These are phyloP conservation scores for Mycena pura DNA, from an alignment of 768 basidiomycete species.

Conservation along the genomic window DNA sequence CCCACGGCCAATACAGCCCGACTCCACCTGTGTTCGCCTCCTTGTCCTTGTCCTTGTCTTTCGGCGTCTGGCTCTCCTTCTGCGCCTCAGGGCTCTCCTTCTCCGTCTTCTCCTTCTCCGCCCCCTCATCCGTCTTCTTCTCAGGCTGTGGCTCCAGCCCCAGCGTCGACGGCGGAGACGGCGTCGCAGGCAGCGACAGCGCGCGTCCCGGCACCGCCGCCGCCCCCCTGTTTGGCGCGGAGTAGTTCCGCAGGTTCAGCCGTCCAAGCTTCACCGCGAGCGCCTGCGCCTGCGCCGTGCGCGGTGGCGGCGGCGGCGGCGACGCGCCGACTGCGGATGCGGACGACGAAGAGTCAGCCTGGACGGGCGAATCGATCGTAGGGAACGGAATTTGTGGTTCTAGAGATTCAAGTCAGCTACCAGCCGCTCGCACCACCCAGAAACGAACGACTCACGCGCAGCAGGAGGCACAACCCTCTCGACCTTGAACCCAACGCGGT, in stretches of 20 bases:
- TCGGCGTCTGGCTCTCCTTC: background rate
- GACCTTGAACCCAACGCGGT: conserved; percentile 69
- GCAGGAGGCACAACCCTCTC: too few relatives aligned
- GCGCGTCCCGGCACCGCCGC: conserved; percentile 36
- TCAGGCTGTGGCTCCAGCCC: background rate
- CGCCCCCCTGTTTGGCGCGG: conserved; percentile 31
- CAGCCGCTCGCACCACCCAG: background rate
- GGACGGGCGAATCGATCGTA: too few relatives aligned
- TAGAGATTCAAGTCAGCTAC: too few relatives aligned
- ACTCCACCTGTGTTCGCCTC: conserved; percentile 18
- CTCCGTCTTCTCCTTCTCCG: background rate
- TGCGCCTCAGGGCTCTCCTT: conserved; percentile 30
- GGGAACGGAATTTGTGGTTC: background rate
- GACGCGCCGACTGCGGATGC: too few relatives aligned
- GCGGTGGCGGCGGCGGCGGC: conserved; percentile 20
- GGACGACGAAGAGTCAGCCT: too few relatives aligned
- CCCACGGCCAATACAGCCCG: conserved; percentile 27
- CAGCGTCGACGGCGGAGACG: conserved; percentile 11
- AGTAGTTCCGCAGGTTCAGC: conserved; percentile 41
- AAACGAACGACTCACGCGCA: background rate
- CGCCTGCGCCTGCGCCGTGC: conserved; percentile 24
- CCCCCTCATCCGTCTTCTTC: background rate
- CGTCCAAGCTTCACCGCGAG: conserved; percentile 31
- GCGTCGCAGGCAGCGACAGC: conserved; percentile 39
- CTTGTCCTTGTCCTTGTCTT: conserved; percentile 4